Conservation (phyloP, 768 basidiomycete species). For the Boletus rubroflammeus region DNA sequence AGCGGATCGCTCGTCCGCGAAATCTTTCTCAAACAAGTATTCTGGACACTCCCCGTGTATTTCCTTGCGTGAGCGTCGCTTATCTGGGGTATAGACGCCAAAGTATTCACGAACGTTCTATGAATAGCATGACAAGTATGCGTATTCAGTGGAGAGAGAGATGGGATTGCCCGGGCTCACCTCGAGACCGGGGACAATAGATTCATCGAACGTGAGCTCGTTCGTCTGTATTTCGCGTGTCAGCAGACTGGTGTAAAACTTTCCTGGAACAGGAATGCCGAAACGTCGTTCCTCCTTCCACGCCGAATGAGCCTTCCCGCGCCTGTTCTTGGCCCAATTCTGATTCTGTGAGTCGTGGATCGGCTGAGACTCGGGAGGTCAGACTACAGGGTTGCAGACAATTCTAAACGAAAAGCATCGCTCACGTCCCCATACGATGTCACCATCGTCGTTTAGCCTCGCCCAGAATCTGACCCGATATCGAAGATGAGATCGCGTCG, state of each 20-base stretch:
- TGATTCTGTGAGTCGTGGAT: constrained; percentile 50
- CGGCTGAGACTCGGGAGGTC: background rate
- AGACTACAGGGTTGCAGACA: background rate
- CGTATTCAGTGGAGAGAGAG: background rate
- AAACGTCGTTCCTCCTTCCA: background rate
- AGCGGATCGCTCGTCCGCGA: constrained; percentile 58
- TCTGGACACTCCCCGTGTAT: constrained; percentile 38
- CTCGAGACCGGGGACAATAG: constrained; percentile 26
- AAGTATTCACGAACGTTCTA: constrained; percentile 59
- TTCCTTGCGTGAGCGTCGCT: constrained; percentile 43
- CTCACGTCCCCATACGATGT: constrained; percentile 59
- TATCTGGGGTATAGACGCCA: constrained; percentile 67
- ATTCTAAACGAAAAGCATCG: constrained; percentile 3
- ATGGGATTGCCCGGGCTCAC: constrained; percentile 19
- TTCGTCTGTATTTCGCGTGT: constrained; percentile 53
- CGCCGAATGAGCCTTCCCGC: background rate
- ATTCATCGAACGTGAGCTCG: constrained; percentile 43
- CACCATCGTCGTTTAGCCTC: constrained; percentile 54
- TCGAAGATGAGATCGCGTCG: background rate
- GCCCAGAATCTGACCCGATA: constrained; percentile 47
- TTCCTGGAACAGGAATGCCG: background rate
- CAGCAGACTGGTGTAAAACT: constrained; percentile 38
- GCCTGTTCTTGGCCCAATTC: constrained; percentile 52
- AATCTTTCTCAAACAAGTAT: constrained; percentile 48
- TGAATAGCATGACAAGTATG: background rate